Evolutionary conservation across 768 basidiomycete genomes (phyloP).

Genomic region (Panaeolus cyanescens): DNA sequence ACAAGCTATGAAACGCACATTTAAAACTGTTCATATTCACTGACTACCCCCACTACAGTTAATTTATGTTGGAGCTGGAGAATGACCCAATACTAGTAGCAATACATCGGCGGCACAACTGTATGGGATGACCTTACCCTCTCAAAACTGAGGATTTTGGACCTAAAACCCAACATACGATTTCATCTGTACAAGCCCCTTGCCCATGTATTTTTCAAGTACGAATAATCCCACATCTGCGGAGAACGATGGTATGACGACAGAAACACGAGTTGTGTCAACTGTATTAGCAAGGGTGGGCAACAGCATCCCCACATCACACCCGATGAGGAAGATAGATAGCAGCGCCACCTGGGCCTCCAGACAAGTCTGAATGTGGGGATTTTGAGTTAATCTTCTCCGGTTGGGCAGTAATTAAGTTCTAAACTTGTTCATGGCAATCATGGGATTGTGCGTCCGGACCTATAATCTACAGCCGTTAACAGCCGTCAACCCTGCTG

Average conservation of each 20-base stretch:
- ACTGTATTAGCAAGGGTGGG: neutral
- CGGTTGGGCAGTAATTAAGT: neutral
- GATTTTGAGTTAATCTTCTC: neutral
- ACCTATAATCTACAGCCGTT: neutral
- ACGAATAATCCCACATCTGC: neutral
- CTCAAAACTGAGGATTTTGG: neutral
- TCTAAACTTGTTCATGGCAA: neutral
- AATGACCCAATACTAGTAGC: no score
- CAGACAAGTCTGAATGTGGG: neutral
- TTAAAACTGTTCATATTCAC: no score
- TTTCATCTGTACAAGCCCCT: neutral
- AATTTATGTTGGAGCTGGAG: no score
- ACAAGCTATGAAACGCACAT: no score
- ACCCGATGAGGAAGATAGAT: neutral
- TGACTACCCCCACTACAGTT: no score
- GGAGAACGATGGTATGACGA: neutral
- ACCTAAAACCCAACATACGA: neutral
- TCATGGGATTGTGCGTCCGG: neutral
- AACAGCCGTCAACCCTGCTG: neutral
- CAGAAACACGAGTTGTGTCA: neutral
- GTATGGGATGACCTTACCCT: neutral
- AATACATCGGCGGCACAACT: no score
- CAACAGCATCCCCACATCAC: neutral
- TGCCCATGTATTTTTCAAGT: neutral
- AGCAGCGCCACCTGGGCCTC: neutral